Base-by-base conservation (phyloP, 768 basidiomycete species). In the Arthromyces matolae region DNA sequence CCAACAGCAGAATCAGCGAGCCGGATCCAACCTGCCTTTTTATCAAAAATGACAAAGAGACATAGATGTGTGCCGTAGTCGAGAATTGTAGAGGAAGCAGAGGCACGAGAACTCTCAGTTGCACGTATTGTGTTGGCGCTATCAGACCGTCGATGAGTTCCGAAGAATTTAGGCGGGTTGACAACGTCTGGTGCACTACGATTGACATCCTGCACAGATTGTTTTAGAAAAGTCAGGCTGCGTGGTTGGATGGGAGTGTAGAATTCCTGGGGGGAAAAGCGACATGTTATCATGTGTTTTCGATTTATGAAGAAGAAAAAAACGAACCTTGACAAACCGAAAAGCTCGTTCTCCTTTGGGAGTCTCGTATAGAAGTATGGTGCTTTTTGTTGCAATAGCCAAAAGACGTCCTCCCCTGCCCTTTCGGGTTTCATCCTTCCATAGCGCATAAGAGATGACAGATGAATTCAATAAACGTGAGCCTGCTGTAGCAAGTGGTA, bases 11-110 rank as follows among this genome's bases (percentile, higher is more conserved):
- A 80, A 63, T 92, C 89, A 5, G 81, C 79, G 19, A 92, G 62
- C 18, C 90, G 84, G 55, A 93, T 90, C 65, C 88, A 70, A n/a
- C 82, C 79, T 2, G 89, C 89, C 59, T 88, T 93, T 69, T 92
- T 92, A 64, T 93, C 90, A 60, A 93, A 93, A 19, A 83, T 69
- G 47, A 89, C 80, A 59, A 91, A 91, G n/a, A 93, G 68, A 55
- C 80, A 81, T 58, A 88, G 79, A 55, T 90, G 88, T 4, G 77
- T 76, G 16, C 84, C 84, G 58, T 87, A 86, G 46, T 71, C 70
- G 50, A 73, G 60, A 13, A 65, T 57, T 5, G 65, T 61, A 8
- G 59, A 58, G 13, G 63, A 63, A 5, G 71, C 60, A 22, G 57
- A 45, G 34, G 55, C 39, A 9, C 67, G 62, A 19, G 55, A 45